phyloP scores from a whole-genome alignment of 495 filamentous ascomycete species.

The Trichodelitschia bisporula region DNA sequence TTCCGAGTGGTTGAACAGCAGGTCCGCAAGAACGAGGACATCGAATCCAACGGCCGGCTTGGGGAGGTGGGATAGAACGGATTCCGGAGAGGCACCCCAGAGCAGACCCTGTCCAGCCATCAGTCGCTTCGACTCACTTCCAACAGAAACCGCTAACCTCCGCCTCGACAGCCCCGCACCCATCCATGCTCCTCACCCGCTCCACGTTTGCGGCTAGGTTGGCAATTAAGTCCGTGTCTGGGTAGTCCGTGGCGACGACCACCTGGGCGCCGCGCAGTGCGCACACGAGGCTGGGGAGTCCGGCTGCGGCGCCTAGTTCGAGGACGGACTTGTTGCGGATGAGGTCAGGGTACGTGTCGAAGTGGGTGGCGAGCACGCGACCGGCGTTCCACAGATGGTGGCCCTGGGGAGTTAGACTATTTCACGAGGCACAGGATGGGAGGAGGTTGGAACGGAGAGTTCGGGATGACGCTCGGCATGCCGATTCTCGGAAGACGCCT shows the following conservation, averaged over 20 bases:
- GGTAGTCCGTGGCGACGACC: slow-evolving; percentile 73
- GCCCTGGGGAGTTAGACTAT: slow-evolving; percentile 26
- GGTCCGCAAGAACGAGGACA: slow-evolving; percentile 59
- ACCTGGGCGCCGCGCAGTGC: slow-evolving; percentile 38
- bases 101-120: slow-evolving; percentile 33
- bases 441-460: not conserved
- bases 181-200: not conserved
- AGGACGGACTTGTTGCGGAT: slow-evolving; percentile 40
- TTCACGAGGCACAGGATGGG: not conserved
- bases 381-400: slow-evolving; percentile 83
- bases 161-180: slow-evolving; percentile 4
- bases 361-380: slow-evolving; percentile 45
- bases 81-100: slow-evolving; percentile 40
- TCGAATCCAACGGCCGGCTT: slow-evolving; percentile 31
- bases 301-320: slow-evolving; percentile 77
- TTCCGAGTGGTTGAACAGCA: slow-evolving; percentile 74
- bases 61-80: slow-evolving; percentile 17
- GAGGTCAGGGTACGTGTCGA: slow-evolving; percentile 29
- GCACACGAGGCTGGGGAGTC: slow-evolving; percentile 58
- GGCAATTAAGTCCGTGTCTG: slow-evolving; percentile 51
- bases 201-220: slow-evolving; percentile 55
- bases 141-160: slow-evolving; percentile 3
- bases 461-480: no score
- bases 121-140: not conserved
- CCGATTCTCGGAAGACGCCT: no score